Evolutionary conservation across 176 grass and related monocot genomes (phyloP).

Genomic region (Areca catechu): DNA sequence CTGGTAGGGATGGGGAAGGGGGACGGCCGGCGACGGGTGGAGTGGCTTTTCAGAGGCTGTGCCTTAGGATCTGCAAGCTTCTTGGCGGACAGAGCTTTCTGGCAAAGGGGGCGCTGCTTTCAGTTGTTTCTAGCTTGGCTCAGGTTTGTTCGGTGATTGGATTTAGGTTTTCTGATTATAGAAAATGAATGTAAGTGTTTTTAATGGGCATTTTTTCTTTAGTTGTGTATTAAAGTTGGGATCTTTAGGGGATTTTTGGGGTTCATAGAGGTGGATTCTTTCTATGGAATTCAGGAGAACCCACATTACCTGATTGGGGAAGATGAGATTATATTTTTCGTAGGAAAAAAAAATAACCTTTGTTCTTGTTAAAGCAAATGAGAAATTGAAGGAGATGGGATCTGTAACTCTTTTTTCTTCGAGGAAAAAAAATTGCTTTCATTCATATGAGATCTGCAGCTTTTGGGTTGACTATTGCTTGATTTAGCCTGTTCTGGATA

Average conservation of each 20-base stretch:
- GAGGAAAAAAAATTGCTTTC: not conserved
- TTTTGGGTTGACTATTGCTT: no score
- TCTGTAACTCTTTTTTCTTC: not conserved
- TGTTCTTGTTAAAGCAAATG: no score
- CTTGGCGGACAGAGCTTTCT: slow-evolving; percentile 68
- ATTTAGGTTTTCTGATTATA: slow-evolving; percentile 2
- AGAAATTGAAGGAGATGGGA: not conserved
- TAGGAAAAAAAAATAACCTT: no score
- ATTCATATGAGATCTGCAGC: not conserved
- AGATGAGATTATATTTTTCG: no score
- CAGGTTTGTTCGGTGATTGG: slow-evolving; percentile 32
- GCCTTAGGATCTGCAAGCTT: slow-evolving; percentile 72
- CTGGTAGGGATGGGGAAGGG: slow-evolving; percentile 17
- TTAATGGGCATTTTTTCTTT: not conserved
- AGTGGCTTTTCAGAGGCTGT: slow-evolving; percentile 56
- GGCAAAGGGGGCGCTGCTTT: slow-evolving; percentile 72
- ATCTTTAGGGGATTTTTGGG: no score
- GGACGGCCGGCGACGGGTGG: not conserved
- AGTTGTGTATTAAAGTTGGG: no score
- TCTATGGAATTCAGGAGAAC: no score
- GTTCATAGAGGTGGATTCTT: no score
- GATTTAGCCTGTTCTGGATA: no score
- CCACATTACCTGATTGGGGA: no score
- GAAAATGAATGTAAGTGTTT: not conserved
- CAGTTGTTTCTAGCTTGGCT: slow-evolving; percentile 61